A percentile compares a stretch with the other conserved stretches of the same genome.
Conservation (phyloP, 2,329 filamentous ascomycete species). For the Verticillium isaacii region DNA sequence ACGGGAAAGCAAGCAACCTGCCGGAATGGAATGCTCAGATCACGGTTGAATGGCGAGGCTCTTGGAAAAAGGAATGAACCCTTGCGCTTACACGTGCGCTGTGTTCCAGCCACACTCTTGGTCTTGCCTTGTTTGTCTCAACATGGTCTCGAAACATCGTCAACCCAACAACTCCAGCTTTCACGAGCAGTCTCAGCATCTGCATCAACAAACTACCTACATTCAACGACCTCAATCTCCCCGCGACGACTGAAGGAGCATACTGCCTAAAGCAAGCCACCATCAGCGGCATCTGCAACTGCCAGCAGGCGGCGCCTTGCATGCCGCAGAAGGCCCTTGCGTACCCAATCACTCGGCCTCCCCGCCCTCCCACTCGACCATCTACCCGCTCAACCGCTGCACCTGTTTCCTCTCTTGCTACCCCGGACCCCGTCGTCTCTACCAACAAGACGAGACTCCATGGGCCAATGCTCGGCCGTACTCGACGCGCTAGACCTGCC, state of each 20-base stretch:
- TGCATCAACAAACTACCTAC: neutral
- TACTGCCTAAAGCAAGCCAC: neutral
- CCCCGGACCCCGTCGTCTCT: neutral
- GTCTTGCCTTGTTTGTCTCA: too few species aligned
- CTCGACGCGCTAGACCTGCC: slow-evolving; percentile 14
- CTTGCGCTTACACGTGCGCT: too few species aligned
- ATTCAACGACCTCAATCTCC: neutral
- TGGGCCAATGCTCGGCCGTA: slow-evolving; percentile 23
- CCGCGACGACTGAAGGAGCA: neutral
- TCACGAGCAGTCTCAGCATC: neutral
- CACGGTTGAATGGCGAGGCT: neutral
- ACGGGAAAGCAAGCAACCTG: neutral
- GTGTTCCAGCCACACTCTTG: too few species aligned
- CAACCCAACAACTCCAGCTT: too few species aligned
- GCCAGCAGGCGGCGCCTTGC: neutral
- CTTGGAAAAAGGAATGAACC: neutral
- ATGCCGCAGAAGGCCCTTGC: neutral
- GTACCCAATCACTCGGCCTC: neutral
- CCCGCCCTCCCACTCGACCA: slow-evolving; percentile 1
- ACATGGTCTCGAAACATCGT: neutral
- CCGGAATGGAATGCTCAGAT: neutral
- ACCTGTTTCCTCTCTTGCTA: neutral
- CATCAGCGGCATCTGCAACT: neutral
- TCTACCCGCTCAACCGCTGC: slow-evolving; percentile 6
- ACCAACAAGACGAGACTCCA: slow-evolving; percentile 8